A percentile compares a stretch with the other conserved stretches of the same genome.
Evolutionary conservation across 306 rosid species (phyloP).

Genomic region (Hippophae rhamnoides): DNA sequence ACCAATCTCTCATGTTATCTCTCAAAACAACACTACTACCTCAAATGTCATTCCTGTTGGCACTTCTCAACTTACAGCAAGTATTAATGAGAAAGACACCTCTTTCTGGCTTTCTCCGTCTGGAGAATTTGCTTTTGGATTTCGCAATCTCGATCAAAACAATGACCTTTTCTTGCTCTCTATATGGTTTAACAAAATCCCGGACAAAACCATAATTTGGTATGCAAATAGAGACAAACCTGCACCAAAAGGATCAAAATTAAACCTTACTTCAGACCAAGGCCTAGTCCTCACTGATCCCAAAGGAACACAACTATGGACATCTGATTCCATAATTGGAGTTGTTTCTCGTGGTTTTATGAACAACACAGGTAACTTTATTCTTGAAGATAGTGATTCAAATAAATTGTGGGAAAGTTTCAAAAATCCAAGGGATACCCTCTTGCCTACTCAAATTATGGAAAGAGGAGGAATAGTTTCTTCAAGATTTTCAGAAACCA

Average conservation of each 20-base stretch:
- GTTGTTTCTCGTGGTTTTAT: constrained; percentile 5
- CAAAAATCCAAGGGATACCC: constrained; percentile 34
- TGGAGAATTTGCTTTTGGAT: constrained; percentile 48
- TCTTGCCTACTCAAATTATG: constrained; percentile 37
- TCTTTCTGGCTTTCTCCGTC: constrained; percentile 32
- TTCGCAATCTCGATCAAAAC: constrained; percentile 16
- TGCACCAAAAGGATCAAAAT: constrained; percentile 24
- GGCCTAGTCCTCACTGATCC: constrained; percentile 13
- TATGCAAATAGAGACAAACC: constrained; percentile 2
- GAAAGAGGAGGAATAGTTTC: constrained; percentile 13
- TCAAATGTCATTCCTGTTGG: too few species aligned
- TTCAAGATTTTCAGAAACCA: constrained; percentile 16
- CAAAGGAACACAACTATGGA: constrained; percentile 15
- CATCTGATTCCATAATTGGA: background rate
- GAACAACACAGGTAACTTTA: constrained; percentile 16
- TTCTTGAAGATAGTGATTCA: constrained; percentile 6
- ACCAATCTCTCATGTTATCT: too few species aligned
- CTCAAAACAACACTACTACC: too few species aligned
- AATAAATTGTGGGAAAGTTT: constrained; percentile 33
- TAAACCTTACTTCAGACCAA: constrained; percentile 1
- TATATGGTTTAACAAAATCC: constrained; percentile 42
- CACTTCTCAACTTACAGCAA: too few species aligned
- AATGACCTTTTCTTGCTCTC: constrained; percentile 29
- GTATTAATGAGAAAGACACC: too few species aligned
- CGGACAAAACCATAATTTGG: constrained; percentile 36